Base-by-base conservation (phyloP, 108 stramenopile genomes). In the Cyclotella atomus region DNA sequence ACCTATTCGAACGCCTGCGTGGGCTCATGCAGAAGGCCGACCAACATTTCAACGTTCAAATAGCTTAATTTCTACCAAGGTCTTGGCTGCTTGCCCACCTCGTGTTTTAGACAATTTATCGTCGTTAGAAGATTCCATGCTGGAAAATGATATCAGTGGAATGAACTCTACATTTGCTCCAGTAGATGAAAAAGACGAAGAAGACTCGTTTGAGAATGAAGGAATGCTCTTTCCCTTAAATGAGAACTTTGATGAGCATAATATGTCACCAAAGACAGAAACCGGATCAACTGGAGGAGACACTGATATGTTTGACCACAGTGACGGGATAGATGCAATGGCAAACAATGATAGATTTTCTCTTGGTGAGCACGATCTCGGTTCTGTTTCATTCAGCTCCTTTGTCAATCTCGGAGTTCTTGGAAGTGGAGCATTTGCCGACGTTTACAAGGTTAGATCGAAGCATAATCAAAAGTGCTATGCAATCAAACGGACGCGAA, bases 381-480 rank as follows among this genome's bases (percentile, higher is more conserved):
- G 61, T 30, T 59, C 81, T 10, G 62, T 88, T 20, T 87, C 87
- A 53, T 86, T 92, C 59, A 61, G 73, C 32, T 70, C 76, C 60
- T 95, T 95, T 71, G 81, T 87, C 21, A 89, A 88, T 67, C 59
- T 91, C 24, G 60, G 87, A 0, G 66, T 76, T 32, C 73, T 95
- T 21, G 93, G 93, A 17, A 88, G 85, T 55, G 93, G 93, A 21
- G 77, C 91, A 24, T 92, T 92, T 72, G 91, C 91, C 2, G 91
- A 92, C 55, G 93, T 92, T 1, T 91, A 87, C 84, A 92, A 92
- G 72, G 93, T 89, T n/a, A 72, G 86, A 34, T 91, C 81, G 15
- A 87, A 81, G 36, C 69, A 53, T 6, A 90, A 92, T 56, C 60
- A 70, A 19, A 52, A 65, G 0, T 70, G 86, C 17, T 95, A 91